These are phyloP conservation scores for Alternaria solani DNA, from an alignment of 2,329 filamentous ascomycete genomes.

Conservation along the genomic window DNA sequence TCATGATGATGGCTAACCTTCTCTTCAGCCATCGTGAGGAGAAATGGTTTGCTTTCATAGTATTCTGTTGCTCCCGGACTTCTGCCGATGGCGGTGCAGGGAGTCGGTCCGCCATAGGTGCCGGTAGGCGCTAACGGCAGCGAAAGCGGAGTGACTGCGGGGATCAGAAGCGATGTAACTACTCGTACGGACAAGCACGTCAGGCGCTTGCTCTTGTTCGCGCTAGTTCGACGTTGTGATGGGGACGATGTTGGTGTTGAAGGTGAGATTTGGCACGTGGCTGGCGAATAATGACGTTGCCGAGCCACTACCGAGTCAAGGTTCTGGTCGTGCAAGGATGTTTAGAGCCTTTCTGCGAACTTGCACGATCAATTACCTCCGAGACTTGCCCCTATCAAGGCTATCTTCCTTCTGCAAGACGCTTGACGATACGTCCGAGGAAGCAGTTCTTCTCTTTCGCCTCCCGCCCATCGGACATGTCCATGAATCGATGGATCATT, in stretches of 20 bases:
- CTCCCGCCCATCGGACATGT: not conserved
- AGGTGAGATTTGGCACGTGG: constrained; percentile 5
- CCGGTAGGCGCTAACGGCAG: constrained; percentile 8
- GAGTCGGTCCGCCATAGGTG: constrained; percentile 21
- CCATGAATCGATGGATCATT: not conserved
- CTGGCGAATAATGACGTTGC: constrained; percentile 13
- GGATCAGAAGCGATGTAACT: constrained; percentile 9
- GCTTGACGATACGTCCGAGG: not conserved
- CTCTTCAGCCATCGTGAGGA: constrained; percentile 28
- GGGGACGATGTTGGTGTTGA: constrained; percentile 15
- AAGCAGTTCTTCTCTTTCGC: constrained; percentile 2
- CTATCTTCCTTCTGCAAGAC: not conserved
- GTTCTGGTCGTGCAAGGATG: constrained; percentile 1
- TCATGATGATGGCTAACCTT: constrained; percentile 26
- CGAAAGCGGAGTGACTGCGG: constrained; percentile 13
- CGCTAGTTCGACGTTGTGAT: constrained; percentile 12
- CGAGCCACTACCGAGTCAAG: constrained; percentile 9
- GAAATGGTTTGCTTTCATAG: constrained; percentile 16
- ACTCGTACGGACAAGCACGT: not conserved
- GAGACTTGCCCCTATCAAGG: constrained; percentile 2
- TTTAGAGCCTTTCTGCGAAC: constrained; percentile 1
- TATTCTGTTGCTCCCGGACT: constrained; percentile 5
- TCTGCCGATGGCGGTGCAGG: constrained; percentile 9
- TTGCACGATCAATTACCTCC: not conserved
- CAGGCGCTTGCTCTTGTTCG: constrained; percentile 4